A percentile compares a stretch with the other conserved stretches of the same genome.
phyloP scores from a whole-genome alignment of 768 basidiomycete genomes.

The Lenzites betulinus region DNA sequence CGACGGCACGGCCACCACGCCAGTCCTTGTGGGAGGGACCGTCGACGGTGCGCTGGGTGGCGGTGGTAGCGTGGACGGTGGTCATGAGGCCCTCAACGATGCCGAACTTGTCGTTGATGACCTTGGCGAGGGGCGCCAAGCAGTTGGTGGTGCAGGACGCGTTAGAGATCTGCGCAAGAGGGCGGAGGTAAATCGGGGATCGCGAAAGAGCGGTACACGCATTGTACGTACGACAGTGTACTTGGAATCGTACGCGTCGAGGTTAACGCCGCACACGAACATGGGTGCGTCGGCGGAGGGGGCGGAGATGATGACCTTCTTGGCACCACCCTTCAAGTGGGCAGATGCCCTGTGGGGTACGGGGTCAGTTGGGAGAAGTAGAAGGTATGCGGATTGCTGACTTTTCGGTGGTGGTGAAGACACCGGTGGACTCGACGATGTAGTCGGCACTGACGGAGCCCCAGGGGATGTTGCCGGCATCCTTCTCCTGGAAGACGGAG shows the following conservation, averaged over 20 bases:
- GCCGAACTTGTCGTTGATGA: constrained; percentile 95
- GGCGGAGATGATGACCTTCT: constrained; percentile 99
- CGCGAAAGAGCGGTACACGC: neutral
- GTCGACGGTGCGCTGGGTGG: constrained; percentile 94
- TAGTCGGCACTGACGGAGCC: constrained; percentile 80
- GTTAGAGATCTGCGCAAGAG: constrained; percentile 76
- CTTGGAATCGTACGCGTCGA: constrained; percentile 86
- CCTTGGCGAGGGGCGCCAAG: constrained; percentile 98
- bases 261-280: constrained; percentile 95
- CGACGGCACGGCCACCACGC: constrained; percentile 95
- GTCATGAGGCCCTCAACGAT: constrained; percentile 98
- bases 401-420: constrained; percentile 97
- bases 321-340: constrained; percentile 98
- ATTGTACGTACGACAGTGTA: constrained; percentile 72
- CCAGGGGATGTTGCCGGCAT: constrained; percentile 89
- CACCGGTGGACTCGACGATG: constrained; percentile 97
- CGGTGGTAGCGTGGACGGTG: constrained; percentile 96
- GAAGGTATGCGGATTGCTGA: constrained; percentile 32
- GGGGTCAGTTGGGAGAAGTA: constrained; percentile 17
- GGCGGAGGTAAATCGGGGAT: constrained; percentile 10
- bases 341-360: constrained; percentile 64
- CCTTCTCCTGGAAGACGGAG: constrained; percentile 79
- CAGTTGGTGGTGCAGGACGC: constrained; percentile 99
- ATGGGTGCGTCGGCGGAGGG: constrained; percentile 97
- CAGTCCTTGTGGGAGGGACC: constrained; percentile 95